Percentiles rank a stretch among this genome's conserved stretches.
phyloP scores from a whole-genome alignment of 1,284 basidiomycete species.

The Moniliophthora roreri region DNA sequence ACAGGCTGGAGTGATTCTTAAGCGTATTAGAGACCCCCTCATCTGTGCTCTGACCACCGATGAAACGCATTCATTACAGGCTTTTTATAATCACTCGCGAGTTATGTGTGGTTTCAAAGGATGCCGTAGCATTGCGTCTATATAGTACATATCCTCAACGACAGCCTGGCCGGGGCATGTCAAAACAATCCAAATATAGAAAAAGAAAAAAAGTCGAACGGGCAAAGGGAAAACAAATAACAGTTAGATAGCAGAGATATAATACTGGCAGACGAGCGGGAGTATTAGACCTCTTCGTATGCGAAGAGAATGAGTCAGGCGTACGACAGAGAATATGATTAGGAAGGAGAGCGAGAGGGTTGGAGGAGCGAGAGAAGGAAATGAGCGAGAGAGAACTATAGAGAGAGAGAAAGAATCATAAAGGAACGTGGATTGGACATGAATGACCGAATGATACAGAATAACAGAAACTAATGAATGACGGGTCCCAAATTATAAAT shows the following conservation, averaged over 20 bases:
- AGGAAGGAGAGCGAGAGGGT: not conserved
- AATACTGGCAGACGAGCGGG: constrained; percentile 22
- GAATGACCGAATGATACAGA: constrained; percentile 4
- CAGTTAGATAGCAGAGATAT: constrained; percentile 34
- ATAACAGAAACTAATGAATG: not conserved
- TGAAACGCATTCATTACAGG: too few relatives aligned
- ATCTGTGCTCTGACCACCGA: too few relatives aligned
- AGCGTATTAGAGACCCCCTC: not conserved
- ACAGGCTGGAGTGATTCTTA: constrained; percentile 30
- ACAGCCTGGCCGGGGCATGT: constrained; percentile 11
- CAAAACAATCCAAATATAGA: constrained; percentile 33
- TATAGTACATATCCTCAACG: constrained; percentile 12
- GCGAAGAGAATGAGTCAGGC: constrained; percentile 15
- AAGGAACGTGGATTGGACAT: not conserved
- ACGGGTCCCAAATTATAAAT: too few relatives aligned
- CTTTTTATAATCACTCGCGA: too few relatives aligned
- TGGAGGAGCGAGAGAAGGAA: not conserved
- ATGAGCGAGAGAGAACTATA: not conserved
- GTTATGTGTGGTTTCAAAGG: not conserved
- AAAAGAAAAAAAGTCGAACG: constrained; percentile 11
- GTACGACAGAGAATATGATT: constrained; percentile 22
- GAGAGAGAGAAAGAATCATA: not conserved
- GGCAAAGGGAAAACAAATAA: constrained; percentile 28
- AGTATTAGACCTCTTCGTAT: constrained; percentile 19
- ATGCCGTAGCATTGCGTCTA: constrained; percentile 13